phyloP scores from a whole-genome alignment of 306 rosid species.

The Dryas octopetala region DNA sequence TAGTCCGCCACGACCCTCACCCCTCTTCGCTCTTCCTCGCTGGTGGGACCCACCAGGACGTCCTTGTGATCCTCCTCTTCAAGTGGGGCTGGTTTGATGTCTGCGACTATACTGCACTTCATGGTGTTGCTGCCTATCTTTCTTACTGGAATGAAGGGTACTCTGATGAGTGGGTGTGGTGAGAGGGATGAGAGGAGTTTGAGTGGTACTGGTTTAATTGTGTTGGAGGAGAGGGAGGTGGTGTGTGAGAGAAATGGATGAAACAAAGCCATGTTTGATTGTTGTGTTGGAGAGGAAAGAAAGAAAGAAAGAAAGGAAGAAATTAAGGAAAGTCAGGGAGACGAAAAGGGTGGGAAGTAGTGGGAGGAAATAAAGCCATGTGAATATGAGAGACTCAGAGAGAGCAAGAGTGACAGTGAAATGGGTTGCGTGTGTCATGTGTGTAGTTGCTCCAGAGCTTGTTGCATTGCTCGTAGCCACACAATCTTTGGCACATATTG shows the following conservation, averaged over 20 bases:
- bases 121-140: constrained; percentile 9
- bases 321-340: no score
- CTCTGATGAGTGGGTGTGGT: constrained; percentile 1
- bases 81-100: constrained; percentile 20
- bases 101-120: constrained; percentile 46
- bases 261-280: constrained; percentile 41
- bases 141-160: background rate
- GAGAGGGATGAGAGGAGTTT: constrained; percentile 7
- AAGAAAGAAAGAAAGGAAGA: background rate
- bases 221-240: constrained; percentile 14
- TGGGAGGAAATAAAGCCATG: constrained; percentile 3
- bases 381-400: background rate
- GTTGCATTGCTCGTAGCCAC: constrained; percentile 30
- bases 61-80: constrained; percentile 38
- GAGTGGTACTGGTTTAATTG: background rate
- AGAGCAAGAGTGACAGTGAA: background rate
- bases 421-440: background rate
- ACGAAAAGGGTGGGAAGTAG: no score
- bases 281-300: background rate
- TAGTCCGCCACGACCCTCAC: constrained; percentile 52
- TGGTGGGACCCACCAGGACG: constrained; percentile 46
- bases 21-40: constrained; percentile 47
- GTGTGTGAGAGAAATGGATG: constrained; percentile 33
- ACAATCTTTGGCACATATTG: constrained; percentile 1
- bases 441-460: constrained; percentile 28